Evolutionary conservation across 805 yeast genomes (phyloP), one percentile per base, ranked within the genome.

Genomic region (Yamadazyma sp.): DNA sequence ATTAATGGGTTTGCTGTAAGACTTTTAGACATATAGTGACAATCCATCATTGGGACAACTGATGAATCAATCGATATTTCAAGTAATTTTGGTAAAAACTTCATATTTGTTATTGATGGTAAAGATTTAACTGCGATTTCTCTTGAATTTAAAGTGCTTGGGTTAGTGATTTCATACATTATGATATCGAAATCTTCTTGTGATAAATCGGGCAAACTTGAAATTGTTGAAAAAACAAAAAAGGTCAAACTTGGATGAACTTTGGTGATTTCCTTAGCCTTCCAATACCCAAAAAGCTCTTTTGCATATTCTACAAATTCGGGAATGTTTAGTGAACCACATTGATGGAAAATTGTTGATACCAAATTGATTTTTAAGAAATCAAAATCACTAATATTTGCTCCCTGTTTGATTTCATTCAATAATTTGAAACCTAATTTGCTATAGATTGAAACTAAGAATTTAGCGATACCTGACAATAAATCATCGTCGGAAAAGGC

Each of bases 51-150:
- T 0, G 78, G 76, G 23, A 80, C 65, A 24, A 62, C 51, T 2
- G 67, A 65, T 8, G 60, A 58, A 23, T 74, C 63, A 27, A 69
- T 50, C 21, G 76, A 52, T 38, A 67, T 47, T 0, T 45, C 53
- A n/a, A 78, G 45, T 31, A 75, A 55, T 31, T 52, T 50, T n/a
- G 55, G 47, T 17, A 75, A 57, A 19, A 65, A 58, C 10, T 54
- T 58, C 7, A 52, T 47, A 20, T 65, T 62, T 23, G 59, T 44
- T 14, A 72, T 60, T 12, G 60, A 53, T 1, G 86, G 85, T 30
- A 80, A 55, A 0, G 85, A 73, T n/a, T 53, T 51, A 17, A 79
- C 58, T 0, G 82, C 78, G 33, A 73, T 61, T 54, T 80, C 86
- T 34, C 79, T 54, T 2, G 76, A 70, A 53, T 79, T 85, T 34